These are phyloP conservation scores for Diaporthe eres DNA, from an alignment of 2,329 filamentous ascomycete genomes.

Conservation along the genomic window DNA sequence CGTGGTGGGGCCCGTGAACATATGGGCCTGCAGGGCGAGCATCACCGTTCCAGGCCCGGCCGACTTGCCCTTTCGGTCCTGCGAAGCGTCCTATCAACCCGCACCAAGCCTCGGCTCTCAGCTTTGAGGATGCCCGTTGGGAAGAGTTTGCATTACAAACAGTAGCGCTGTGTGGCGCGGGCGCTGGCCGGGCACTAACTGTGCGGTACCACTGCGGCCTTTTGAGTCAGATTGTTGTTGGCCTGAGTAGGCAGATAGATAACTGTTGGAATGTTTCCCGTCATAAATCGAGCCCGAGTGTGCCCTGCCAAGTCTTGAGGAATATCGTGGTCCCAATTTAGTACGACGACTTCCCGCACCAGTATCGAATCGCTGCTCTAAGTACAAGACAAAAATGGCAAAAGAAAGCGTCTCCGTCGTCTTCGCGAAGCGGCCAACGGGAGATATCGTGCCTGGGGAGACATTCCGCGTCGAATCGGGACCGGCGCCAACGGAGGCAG, in stretches of 20 bases:
- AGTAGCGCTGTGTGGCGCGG: constrained; percentile 22
- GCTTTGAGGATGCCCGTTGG: not conserved
- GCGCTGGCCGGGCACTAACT: constrained; percentile 29
- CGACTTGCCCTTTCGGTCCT: constrained; percentile 31
- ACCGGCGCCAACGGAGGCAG: constrained; percentile 63
- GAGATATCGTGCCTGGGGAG: constrained; percentile 72
- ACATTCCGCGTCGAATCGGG: constrained; percentile 72
- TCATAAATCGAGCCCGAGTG: not conserved
- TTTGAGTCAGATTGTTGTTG: constrained; percentile 13
- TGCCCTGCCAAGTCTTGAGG: not conserved
- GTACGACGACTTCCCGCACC: not conserved
- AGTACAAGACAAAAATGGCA: constrained; percentile 34
- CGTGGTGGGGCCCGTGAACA: constrained; percentile 24
- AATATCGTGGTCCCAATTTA: not conserved
- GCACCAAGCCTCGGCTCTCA: constrained; percentile 31
- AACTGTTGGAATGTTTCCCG: not conserved
- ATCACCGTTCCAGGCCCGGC: constrained; percentile 33
- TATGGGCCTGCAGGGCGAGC: constrained; percentile 25
- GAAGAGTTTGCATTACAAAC: constrained; percentile 28
- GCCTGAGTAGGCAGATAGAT: not conserved
- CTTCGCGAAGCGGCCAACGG: constrained; percentile 74
- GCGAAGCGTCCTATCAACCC: constrained; percentile 23
- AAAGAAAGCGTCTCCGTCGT: constrained; percentile 49
- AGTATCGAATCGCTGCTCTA: too few species aligned
- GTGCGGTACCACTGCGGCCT: constrained; percentile 3